Conservation (phyloP, 768 basidiomycete species). For the Lanmaoa rubissima region DNA sequence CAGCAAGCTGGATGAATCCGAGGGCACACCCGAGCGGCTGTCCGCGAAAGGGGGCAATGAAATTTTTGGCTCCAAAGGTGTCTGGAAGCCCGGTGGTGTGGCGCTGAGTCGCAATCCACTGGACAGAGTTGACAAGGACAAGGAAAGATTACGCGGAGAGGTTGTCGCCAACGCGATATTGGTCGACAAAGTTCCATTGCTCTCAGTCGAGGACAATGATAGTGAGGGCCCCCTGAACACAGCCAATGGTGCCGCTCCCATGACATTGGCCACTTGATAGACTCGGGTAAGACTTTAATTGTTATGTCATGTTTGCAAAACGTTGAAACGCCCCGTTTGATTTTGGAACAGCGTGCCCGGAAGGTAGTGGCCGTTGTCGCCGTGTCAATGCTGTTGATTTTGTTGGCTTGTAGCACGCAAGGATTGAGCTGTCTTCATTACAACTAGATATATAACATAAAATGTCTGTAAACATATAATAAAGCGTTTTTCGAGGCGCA, state of each 20-base stretch:
- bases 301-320: neutral
- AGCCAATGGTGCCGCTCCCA: conserved; percentile 12
- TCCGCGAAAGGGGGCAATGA: conserved; percentile 45
- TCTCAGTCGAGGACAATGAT: conserved; percentile 36
- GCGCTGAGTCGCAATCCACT: conserved; percentile 15
- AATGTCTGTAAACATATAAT: conserved; percentile 40
- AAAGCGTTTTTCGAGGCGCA: conserved; percentile 12
- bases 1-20: conserved; percentile 43
- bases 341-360: conserved; percentile 10
- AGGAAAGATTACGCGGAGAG: conserved; percentile 36
- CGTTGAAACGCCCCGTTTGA: conserved; percentile 2
- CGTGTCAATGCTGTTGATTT: conserved; percentile 28
- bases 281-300: conserved; percentile 17
- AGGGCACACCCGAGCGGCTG: conserved; percentile 46
- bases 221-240: conserved; percentile 8
- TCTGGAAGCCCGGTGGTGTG: conserved; percentile 21
- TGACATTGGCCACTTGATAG: conserved; percentile 30
- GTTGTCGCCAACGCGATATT: conserved; percentile 36
- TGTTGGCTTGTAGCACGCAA: conserved; percentile 24
- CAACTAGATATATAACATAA: conserved; percentile 35
- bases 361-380: conserved; percentile 24
- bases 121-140: conserved; percentile 31
- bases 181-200: conserved; percentile 35
- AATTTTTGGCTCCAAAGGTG: conserved; percentile 36
- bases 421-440: conserved; percentile 24